Evolutionary conservation across 306 rosid species (phyloP).

Genomic region (Oemleria cerasiformis): DNA sequence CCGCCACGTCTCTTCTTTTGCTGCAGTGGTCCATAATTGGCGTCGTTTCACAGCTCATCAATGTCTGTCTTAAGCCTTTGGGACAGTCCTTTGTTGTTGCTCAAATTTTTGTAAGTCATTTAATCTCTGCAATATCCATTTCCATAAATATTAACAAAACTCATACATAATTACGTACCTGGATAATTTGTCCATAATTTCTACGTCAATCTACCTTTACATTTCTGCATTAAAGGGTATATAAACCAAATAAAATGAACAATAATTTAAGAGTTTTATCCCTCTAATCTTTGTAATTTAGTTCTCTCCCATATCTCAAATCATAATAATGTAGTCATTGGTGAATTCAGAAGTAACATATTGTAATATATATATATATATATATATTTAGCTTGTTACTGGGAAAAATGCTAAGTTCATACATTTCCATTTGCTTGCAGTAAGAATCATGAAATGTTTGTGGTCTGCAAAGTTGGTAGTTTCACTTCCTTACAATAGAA

Average conservation of each 20-base stretch:
- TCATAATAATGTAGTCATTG: too few species aligned
- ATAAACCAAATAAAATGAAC: neutral
- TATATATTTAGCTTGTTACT: too few species aligned
- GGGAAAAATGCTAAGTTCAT: too few species aligned
- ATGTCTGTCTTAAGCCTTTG: slow-evolving; percentile 38
- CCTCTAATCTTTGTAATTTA: too few species aligned
- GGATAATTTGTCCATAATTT: neutral
- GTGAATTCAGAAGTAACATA: too few species aligned
- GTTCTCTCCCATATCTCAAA: too few species aligned
- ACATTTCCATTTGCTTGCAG: too few species aligned
- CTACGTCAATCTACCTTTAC: neutral
- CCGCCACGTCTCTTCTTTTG: slow-evolving; percentile 49
- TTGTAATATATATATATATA: too few species aligned
- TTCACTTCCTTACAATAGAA: too few species aligned
- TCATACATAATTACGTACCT: neutral
- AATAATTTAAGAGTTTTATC: neutral
- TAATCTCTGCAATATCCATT: neutral
- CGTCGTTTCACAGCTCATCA: slow-evolving; percentile 29
- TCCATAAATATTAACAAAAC: neutral
- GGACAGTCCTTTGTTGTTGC: slow-evolving; percentile 71
- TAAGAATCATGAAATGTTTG: too few species aligned
- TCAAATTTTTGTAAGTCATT: slow-evolving; percentile 55
- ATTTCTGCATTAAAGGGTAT: neutral
- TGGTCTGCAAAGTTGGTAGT: too few species aligned
- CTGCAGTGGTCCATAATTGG: slow-evolving; percentile 46